Base-by-base conservation (phyloP, 768 basidiomycete species). In the Trametes coccinea region DNA sequence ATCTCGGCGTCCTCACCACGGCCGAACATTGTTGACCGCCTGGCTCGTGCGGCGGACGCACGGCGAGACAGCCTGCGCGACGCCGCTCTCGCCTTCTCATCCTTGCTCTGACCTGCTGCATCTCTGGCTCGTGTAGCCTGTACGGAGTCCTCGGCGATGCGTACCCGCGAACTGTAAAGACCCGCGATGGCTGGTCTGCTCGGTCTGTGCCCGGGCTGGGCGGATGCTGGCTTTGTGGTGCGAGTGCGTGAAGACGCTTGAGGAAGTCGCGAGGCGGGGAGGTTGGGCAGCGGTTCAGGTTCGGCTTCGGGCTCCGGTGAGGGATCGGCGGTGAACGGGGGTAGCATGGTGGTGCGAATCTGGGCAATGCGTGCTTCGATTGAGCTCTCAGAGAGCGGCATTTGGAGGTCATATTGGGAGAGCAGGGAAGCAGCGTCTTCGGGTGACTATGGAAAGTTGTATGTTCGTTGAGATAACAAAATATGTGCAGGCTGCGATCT, bases 1-100 rank as follows among this genome's bases (percentile, higher is more conserved):
- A 64, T 56, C 16, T 59, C 62, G 4, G 62, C 63, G n/a, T 67
- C 66, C 39, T 62, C 63, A n/a, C 63, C 60, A 4, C 60, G 60
- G n/a, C 47, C 50, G 39, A 59, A 61, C 53, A 62, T 48, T n/a
- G 63, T 64, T 43, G 66, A 62, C 16, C 63, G 60, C 30, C 66
- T 49, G 4, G 63, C 52, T 11, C 53, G 57, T 7, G 66, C 66
- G 1, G 58, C 52, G 4, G 66, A 67, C 14, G 56, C 66, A 14
- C 66, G 59, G 52, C 66, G 60, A 22, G 66, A 61, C 27, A 63
- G 33, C 50, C 60, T 59, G 22, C 62, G 55, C 27, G 63, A 31
- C 14, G 30, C 43, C 7, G 48, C 53, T 2, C 14, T 27, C 14
- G 60, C 53, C 3, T 47, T 52, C 9, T 44, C 22, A 9, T 45